Evolutionary conservation across 2,329 filamentous ascomycete species (phyloP).

Genomic region (Fusarium sp.): DNA sequence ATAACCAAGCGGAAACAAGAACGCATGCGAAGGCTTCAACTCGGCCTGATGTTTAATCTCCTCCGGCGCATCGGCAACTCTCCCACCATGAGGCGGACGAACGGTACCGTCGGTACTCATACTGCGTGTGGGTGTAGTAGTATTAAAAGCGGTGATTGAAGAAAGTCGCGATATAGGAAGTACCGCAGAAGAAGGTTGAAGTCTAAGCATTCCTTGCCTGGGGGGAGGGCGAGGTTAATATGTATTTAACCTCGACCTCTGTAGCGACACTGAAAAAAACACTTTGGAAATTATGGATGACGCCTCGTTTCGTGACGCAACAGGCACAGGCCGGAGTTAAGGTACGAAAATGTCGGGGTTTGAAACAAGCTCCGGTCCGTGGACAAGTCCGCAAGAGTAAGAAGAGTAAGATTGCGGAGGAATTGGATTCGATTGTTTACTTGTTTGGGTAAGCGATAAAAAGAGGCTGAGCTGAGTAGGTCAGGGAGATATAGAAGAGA

Average conservation of each 20-base stretch:
- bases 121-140: conserved; percentile 37
- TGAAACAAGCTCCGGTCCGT: conserved; percentile 34
- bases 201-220: conserved; percentile 58
- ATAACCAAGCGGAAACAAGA: conserved; percentile 84
- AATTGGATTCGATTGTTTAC: conserved; percentile 22
- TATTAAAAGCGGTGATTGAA: conserved; percentile 45
- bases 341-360: conserved; percentile 30
- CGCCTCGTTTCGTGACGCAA: conserved; percentile 37
- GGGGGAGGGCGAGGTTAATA: conserved; percentile 33
- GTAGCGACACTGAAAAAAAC: conserved; percentile 22
- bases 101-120: conserved; percentile 49
- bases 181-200: conserved; percentile 52
- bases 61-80: conserved; percentile 37
- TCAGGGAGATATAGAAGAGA: not conserved
- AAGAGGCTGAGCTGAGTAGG: not conserved
- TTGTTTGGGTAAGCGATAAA: conserved; percentile 1
- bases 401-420: conserved; percentile 13
- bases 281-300: conserved; percentile 39
- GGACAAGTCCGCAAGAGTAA: conserved; percentile 29
- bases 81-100: conserved; percentile 33
- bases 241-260: conserved; percentile 34
- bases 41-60: conserved; percentile 44
- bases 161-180: conserved; percentile 55
- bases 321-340: conserved; percentile 41
- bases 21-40: conserved; percentile 50